These are phyloP conservation scores for Lecanosticta acicola DNA, from an alignment of 2,329 filamentous ascomycete species.

Conservation along the genomic window DNA sequence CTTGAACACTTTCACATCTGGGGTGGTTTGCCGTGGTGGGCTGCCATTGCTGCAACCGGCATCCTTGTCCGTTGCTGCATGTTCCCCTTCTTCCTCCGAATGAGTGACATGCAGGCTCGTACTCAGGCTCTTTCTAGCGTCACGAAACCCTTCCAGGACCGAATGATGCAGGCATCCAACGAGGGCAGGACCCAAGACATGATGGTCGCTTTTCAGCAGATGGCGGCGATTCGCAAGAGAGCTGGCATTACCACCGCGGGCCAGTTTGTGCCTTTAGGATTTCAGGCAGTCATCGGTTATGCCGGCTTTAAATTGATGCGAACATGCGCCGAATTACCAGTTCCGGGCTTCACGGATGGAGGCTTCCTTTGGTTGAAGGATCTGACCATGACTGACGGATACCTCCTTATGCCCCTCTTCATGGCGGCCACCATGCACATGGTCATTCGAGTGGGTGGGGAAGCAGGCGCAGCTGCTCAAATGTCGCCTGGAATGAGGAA, in stretches of 20 bases:
- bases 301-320: conserved; percentile 74
- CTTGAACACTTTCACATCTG: conserved; percentile 80
- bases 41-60: conserved; percentile 61
- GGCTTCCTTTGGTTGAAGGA: conserved; percentile 74
- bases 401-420: conserved; percentile 61
- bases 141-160: conserved; percentile 51
- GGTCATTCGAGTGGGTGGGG: conserved; percentile 43
- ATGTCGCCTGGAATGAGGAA: conserved; percentile 34
- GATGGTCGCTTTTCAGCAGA: conserved; percentile 44
- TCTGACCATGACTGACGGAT: conserved; percentile 70
- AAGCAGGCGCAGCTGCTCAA: conserved; percentile 36
- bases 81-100: conserved; percentile 59
- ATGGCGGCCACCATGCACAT: conserved; percentile 32
- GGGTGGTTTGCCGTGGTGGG: conserved; percentile 74
- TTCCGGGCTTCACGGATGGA: conserved; percentile 68
- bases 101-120: conserved; percentile 58
- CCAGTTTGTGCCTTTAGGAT: conserved; percentile 51
- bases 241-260: conserved; percentile 51
- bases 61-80: conserved; percentile 59
- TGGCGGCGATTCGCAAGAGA: conserved; percentile 48
- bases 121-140: conserved; percentile 57
- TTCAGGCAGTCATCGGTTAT: conserved; percentile 66
- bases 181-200: conserved; percentile 45
- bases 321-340: conserved; percentile 70
- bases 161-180: conserved; percentile 45